These are phyloP conservation scores for Paraurostyla sp. DNA, from an alignment of 73 alveolate species.

Conservation along the genomic window DNA sequence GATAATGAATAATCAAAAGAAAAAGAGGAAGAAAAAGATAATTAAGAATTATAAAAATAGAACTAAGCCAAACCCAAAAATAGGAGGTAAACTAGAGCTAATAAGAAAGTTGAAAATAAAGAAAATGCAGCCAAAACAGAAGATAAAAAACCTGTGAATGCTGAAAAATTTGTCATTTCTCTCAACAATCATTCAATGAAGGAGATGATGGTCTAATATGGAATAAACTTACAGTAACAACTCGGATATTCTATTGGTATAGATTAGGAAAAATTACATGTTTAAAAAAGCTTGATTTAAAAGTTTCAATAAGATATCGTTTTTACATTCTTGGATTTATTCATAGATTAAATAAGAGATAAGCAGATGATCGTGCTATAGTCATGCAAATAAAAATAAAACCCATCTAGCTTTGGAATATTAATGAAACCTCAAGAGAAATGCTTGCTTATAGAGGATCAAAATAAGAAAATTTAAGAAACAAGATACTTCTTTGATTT, in stretches of 20 bases:
- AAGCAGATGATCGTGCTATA: constrained; percentile 5
- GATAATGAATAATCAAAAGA: background rate
- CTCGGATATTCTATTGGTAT: too few relatives aligned
- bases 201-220: background rate
- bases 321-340: constrained; percentile 20
- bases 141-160: background rate
- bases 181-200: background rate
- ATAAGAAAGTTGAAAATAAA: background rate
- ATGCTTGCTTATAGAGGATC: background rate
- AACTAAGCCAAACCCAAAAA: background rate
- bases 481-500: background rate
- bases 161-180: too few relatives aligned
- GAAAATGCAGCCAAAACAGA: background rate
- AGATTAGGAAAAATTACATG: too few relatives aligned
- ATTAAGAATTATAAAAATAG: background rate
- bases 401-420: background rate
- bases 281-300: too few relatives aligned
- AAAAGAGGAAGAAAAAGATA: background rate
- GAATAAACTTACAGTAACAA: too few relatives aligned
- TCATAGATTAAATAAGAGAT: constrained; percentile 31
- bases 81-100: background rate
- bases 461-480: background rate
- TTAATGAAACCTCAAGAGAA: background rate
- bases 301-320: constrained; percentile 13
- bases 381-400: constrained; percentile 3